These are phyloP conservation scores for Microbotryomycetes sp. DNA, from an alignment of 1,284 basidiomycete genomes.

Conservation along the genomic window DNA sequence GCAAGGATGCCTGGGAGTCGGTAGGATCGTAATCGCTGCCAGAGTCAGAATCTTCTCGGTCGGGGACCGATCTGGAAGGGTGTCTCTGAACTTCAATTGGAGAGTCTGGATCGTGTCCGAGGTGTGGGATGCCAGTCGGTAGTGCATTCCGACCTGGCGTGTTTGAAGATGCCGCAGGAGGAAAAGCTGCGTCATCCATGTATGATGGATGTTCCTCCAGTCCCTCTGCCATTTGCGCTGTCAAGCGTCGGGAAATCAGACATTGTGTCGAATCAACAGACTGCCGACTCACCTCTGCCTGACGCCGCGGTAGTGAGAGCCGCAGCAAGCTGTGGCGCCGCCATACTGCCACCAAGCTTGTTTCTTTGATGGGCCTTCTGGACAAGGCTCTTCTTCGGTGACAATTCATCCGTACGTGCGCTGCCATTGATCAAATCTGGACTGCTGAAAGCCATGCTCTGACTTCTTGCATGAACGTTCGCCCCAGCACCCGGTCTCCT, in stretches of 20 bases:
- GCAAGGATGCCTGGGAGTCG: not conserved
- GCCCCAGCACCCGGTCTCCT: slow-evolving; percentile 12
- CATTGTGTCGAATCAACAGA: no score
- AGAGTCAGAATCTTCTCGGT: slow-evolving; percentile 9
- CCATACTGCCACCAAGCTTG: slow-evolving; percentile 16
- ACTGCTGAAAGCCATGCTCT: slow-evolving; percentile 26
- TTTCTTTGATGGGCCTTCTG: slow-evolving; percentile 6
- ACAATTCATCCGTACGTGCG: no score
- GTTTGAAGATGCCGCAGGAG: slow-evolving; percentile 8
- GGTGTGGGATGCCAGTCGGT: not conserved
- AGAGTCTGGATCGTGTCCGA: not conserved
- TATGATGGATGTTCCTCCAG: not conserved
- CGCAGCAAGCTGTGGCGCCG: not conserved
- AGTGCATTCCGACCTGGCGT: slow-evolving; percentile 4
- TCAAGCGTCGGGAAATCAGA: no score
- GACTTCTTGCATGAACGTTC: slow-evolving; percentile 12
- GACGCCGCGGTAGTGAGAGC: no score
- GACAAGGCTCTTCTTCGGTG: no score
- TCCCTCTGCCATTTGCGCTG: no score
- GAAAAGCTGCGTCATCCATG: slow-evolving; percentile 20
- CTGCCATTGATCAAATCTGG: slow-evolving; percentile 5
- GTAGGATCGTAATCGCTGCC: slow-evolving; percentile 14
- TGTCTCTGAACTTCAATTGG: not conserved
- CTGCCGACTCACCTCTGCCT: no score
- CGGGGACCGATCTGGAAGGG: not conserved